These are phyloP conservation scores for Phytopythium litorale DNA, from an alignment of 352 stramenopile genomes.

Conservation along the genomic window DNA sequence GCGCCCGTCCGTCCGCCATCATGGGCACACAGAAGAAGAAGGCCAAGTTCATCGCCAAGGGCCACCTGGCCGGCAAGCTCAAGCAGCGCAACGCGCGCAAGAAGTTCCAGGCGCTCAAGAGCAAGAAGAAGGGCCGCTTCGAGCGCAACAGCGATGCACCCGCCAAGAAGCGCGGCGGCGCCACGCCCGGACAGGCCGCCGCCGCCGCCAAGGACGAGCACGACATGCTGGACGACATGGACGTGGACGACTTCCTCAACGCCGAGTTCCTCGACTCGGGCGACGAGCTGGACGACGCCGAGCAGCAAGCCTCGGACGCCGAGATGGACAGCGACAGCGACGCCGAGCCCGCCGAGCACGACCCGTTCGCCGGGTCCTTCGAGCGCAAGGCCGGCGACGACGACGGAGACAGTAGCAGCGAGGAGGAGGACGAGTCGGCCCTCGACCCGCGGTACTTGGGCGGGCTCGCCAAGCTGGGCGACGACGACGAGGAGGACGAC, in stretches of 20 bases:
- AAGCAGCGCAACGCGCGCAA: conserved; percentile 85
- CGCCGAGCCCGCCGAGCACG: conserved; percentile 17
- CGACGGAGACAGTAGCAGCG: conserved; percentile 59
- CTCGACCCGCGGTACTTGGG: conserved; percentile 79
- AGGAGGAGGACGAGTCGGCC: conserved; percentile 81
- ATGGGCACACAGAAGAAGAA: conserved; percentile 84
- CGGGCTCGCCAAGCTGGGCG: conserved; percentile 26
- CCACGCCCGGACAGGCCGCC: conserved; percentile 10
- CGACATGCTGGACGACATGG: conserved; percentile 87
- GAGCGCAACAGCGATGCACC: conserved; percentile 62
- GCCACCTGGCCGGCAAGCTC: conserved; percentile 71
- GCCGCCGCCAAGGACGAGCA: conserved; percentile 46
- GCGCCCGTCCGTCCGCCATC: background rate
- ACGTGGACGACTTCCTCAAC: conserved; percentile 86
- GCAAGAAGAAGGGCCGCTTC: conserved; percentile 69
- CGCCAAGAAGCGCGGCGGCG: conserved; percentile 35
- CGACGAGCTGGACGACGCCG: conserved; percentile 23
- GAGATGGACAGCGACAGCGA: conserved; percentile 25
- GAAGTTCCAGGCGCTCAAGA: conserved; percentile 74
- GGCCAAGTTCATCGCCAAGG: conserved; percentile 86
- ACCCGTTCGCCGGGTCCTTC: conserved; percentile 11
- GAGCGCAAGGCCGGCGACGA: conserved; percentile 29
- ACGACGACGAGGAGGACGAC: conserved; percentile 27
- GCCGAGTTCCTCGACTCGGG: conserved; percentile 79
- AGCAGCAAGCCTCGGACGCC: conserved; percentile 6